These are phyloP conservation scores for Morella rubra DNA, from an alignment of 306 rosid genomes.

Conservation along the genomic window DNA sequence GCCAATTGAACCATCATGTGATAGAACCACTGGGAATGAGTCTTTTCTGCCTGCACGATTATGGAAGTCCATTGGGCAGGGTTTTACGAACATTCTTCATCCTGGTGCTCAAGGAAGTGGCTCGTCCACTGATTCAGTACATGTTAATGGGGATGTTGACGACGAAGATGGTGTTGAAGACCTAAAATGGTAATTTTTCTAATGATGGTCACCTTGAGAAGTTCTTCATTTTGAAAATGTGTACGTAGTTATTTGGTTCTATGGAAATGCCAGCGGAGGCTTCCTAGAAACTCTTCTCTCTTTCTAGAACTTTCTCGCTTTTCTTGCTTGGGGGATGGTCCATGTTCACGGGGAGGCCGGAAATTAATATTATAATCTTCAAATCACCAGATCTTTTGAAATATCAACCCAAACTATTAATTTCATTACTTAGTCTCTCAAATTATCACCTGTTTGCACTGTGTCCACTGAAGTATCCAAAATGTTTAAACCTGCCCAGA, in stretches of 20 bases:
- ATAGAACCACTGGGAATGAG: constrained; percentile 19
- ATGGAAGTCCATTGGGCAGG: constrained; percentile 79
- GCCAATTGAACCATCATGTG: constrained; percentile 46
- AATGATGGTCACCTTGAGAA: not conserved
- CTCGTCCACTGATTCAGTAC: constrained; percentile 35
- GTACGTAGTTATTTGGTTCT: constrained; percentile 12
- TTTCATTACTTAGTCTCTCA: no score
- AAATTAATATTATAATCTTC: no score
- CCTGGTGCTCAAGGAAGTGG: constrained; percentile 60
- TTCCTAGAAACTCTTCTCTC: not conserved
- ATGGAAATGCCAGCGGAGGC: not conserved
- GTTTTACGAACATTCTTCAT: constrained; percentile 61
- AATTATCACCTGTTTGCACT: no score
- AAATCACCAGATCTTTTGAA: no score
- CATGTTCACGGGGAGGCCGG: no score
- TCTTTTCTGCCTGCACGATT: constrained; percentile 54
- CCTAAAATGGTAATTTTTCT: constrained; percentile 40
- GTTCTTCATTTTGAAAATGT: not conserved
- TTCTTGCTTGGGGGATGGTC: no score
- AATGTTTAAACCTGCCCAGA: no score
- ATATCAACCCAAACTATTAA: no score
- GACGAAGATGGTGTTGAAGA: constrained; percentile 30
- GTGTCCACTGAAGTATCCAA: no score
- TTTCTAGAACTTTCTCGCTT: not conserved
- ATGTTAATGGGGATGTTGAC: constrained; percentile 33